These are phyloP conservation scores for Cutaneotrichosporon spelunceum DNA, from an alignment of 1,284 basidiomycete species.

Conservation along the genomic window DNA sequence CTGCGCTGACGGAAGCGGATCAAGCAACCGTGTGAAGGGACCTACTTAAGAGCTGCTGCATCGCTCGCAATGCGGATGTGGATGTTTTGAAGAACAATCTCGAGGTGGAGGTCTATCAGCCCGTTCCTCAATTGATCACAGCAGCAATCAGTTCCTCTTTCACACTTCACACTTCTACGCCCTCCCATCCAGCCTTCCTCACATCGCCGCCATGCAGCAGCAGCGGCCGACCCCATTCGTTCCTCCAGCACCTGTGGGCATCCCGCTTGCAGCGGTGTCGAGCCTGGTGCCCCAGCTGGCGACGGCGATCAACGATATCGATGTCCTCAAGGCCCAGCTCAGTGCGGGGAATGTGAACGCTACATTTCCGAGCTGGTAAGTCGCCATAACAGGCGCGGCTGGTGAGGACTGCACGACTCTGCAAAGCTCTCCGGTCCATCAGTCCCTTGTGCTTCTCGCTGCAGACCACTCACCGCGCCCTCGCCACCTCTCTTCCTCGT, in stretches of 20 bases:
- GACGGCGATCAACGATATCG: slow-evolving; percentile 48
- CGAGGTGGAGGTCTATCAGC: slow-evolving; percentile 1
- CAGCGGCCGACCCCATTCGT: slow-evolving; percentile 12
- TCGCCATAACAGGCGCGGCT: neutral
- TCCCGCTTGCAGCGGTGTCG: slow-evolving; percentile 35
- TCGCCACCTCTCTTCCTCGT: neutral
- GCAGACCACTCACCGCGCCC: neutral
- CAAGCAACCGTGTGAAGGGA: too few species aligned
- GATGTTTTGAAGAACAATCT: neutral
- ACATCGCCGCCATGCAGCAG: neutral
- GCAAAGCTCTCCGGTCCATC: neutral
- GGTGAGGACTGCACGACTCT: neutral
- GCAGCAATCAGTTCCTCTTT: neutral
- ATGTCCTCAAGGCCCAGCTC: slow-evolving; percentile 34
- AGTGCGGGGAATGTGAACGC: slow-evolving; percentile 35
- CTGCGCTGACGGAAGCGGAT: too few species aligned
- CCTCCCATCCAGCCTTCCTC: neutral
- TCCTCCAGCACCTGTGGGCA: slow-evolving; percentile 30
- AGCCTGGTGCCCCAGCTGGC: slow-evolving; percentile 40
- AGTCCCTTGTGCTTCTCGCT: neutral
- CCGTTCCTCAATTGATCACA: neutral
- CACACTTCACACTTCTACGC: too few species aligned
- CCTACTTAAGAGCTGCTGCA: slow-evolving; percentile 51
- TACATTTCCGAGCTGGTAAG: slow-evolving; percentile 44
- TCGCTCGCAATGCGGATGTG: slow-evolving; percentile 11